Conservation (phyloP, 495 filamentous ascomycete species). For the Hypoxylon lienhwacheense region DNA sequence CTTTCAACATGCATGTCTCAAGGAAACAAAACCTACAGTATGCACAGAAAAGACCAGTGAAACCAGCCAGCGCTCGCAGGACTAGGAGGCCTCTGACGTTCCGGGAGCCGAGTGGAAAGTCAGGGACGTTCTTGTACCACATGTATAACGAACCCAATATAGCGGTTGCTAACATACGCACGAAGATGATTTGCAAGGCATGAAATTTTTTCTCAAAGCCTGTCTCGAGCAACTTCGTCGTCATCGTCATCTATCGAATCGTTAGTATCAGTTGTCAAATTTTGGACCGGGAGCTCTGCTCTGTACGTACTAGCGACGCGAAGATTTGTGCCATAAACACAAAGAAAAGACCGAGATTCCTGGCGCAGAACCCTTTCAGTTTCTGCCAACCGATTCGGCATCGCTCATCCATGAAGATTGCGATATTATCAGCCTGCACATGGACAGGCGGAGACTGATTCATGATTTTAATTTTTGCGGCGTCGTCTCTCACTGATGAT, state of each 20-base stretch:
- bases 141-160: constrained; percentile 68
- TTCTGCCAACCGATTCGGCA: constrained; percentile 3
- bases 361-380: constrained; percentile 30
- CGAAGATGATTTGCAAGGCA: constrained; percentile 81
- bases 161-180: constrained; percentile 73
- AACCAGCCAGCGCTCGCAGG: constrained; percentile 66
- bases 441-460: background rate
- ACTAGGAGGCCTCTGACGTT: constrained; percentile 65
- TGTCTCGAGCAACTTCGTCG: constrained; percentile 67
- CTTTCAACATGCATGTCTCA: background rate
- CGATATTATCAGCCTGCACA: constrained; percentile 1
- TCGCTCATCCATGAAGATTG: background rate
- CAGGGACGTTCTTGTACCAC: constrained; percentile 65
- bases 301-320: constrained; percentile 54
- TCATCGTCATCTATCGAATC: constrained; percentile 63
- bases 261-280: background rate
- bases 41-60: constrained; percentile 73
- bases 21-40: constrained; percentile 57
- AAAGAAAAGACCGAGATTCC: constrained; percentile 68
- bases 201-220: constrained; percentile 61
- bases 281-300: background rate
- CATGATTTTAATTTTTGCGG: background rate
- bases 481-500: constrained; percentile 5
- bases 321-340: constrained; percentile 75
- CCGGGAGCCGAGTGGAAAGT: constrained; percentile 68